Evolutionary conservation across 495 filamentous ascomycete species (phyloP).

Genomic region (Delitschia confertaspora): DNA sequence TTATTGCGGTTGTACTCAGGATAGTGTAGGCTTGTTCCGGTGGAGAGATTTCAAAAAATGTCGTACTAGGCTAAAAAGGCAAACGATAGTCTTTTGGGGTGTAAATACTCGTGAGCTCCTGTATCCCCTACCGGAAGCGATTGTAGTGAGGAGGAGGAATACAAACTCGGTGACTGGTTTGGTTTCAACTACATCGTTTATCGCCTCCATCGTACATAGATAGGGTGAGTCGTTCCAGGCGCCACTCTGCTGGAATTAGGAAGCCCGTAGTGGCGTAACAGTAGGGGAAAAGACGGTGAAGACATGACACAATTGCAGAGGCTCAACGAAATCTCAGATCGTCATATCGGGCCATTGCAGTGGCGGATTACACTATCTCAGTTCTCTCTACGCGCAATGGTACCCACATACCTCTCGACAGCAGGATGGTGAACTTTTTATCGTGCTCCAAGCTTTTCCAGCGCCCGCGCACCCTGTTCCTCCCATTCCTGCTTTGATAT

Average conservation of each 20-base stretch:
- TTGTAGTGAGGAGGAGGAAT: no score
- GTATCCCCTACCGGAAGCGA: no score
- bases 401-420: background rate
- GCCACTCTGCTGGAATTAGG: conserved; percentile 6
- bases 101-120: no score
- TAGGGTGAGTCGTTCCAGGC: conserved; percentile 2
- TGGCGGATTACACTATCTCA: conserved; percentile 7
- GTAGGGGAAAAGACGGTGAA: conserved; percentile 12
- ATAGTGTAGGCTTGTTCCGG: no score
- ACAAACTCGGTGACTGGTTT: no score
- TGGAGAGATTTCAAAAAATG: no score
- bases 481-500: conserved; percentile 94
- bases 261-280: background rate
- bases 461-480: conserved; percentile 75
- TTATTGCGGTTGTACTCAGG: no score
- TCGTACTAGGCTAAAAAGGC: no score
- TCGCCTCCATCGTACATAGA: conserved; percentile 7
- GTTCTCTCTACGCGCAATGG: conserved; percentile 7
- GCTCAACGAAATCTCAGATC: no score
- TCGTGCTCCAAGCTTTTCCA: conserved; percentile 87
- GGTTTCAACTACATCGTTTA: conserved; percentile 9
- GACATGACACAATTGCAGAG: background rate
- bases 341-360: no score
- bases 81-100: no score
- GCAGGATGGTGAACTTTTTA: conserved; percentile 7